phyloP scores from a whole-genome alignment of 2,329 filamentous ascomycete genomes.

The Xylaria sp. region DNA sequence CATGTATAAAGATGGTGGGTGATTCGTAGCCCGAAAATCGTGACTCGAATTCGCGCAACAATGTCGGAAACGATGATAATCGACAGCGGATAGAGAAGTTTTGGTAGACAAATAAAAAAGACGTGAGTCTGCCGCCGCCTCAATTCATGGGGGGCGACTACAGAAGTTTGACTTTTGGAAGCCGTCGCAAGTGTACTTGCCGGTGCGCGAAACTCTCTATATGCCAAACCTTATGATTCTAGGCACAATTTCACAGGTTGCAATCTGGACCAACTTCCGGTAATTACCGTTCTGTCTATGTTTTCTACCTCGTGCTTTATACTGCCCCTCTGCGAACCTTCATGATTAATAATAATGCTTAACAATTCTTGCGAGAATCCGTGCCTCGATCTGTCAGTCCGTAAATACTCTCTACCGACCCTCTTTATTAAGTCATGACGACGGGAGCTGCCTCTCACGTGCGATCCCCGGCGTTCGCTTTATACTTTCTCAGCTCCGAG shows the following conservation, averaged over 20 bases:
- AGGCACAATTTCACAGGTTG: background rate
- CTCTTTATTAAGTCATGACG: background rate
- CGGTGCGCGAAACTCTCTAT: background rate
- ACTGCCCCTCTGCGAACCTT: background rate
- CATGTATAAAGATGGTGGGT: conserved; percentile 1
- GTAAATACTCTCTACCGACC: conserved; percentile 5
- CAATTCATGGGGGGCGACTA: conserved; percentile 3
- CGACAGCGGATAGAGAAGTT: conserved; percentile 7
- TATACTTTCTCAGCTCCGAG: conserved; percentile 34
- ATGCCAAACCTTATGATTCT: background rate
- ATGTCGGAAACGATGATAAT: background rate
- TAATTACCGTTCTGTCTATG: conserved; percentile 1
- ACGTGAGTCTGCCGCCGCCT: conserved; percentile 25
- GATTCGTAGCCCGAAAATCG: conserved; percentile 16
- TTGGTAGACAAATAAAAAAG: conserved; percentile 29
- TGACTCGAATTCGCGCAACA: conserved; percentile 3
- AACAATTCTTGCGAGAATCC: conserved; percentile 4
- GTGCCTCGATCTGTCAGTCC: background rate
- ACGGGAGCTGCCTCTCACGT: conserved; percentile 20
- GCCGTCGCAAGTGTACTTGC: conserved; percentile 7
- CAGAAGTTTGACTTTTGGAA: conserved; percentile 7
- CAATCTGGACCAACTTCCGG: conserved; percentile 10
- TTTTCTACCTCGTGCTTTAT: background rate
- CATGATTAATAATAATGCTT: background rate
- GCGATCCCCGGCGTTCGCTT: conserved; percentile 11